Base-by-base conservation (phyloP, 228 moss, liverwort and hornwort genomes). In the Sphagnum fallax region DNA sequence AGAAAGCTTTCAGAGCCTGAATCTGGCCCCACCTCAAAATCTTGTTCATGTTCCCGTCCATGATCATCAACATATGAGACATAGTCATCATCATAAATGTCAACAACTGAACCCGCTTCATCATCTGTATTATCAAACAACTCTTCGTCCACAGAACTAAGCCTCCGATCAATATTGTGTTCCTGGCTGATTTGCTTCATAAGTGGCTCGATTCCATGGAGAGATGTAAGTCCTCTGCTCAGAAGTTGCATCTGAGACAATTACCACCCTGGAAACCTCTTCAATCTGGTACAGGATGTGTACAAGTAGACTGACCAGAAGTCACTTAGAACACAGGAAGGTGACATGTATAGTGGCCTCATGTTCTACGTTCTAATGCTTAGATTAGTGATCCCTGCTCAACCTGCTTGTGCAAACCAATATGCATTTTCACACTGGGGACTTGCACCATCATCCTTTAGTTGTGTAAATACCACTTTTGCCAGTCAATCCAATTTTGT, bases 191-290 rank as follows among this genome's bases (percentile, higher is more conserved):
- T 79, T 75, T 85, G 81, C 71, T 89, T 89, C 82, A 92, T 86
- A 52, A 88, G 88, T 32, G 85, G 89, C 67, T 92, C 92, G 5
- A 92, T 78, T 50, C 81, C 83, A 75, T 92, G 92, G 67, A 92
- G 78, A 52, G 87, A 83, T 49, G 82, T 75, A 74, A 89, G 88
- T 15, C 85, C 92, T 75, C 80, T 84, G 73, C 85, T 86, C 50
- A 92, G 86, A 14, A 92, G 66, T 52, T 81, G 79, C 89, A 92
- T 89, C 92, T 92, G 72, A 74, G 70, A 53, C 55, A 72, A 79
- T 48, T 9, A 64, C 49, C 18, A 61, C 16, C 12, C 16, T 50
- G 12, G 0, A 14, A 6, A 50, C 52, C 50, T 14, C 51, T n/a
- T 51, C 16, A 49, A 14, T 51, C 5, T 51, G 18, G 51, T 68